Conservation (phyloP, 2,329 filamentous ascomycete species). For the Sphaerulina musiva region DNA sequence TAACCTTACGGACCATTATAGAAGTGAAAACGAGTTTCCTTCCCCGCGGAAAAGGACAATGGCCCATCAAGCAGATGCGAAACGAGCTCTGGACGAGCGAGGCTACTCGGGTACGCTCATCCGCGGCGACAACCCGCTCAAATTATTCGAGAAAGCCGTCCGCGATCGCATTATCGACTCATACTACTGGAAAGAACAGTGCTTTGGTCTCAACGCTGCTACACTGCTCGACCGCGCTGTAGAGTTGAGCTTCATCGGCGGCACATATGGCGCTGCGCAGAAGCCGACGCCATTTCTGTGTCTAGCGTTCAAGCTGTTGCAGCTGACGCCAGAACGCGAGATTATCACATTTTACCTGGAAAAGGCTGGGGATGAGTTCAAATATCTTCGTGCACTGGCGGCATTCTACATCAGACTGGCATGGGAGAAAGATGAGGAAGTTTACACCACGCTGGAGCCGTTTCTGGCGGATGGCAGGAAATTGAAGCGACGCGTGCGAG, state of each 20-base stretch:
- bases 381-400: conserved; percentile 80
- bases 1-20: conserved; percentile 23
- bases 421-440: conserved; percentile 71
- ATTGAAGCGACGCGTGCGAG: conserved; percentile 66
- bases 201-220: conserved; percentile 82
- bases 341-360: conserved; percentile 74
- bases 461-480: conserved; percentile 77
- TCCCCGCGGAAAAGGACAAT: conserved; percentile 15
- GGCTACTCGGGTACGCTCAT: conserved; percentile 70
- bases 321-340: conserved; percentile 72
- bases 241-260: conserved; percentile 76
- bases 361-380: conserved; percentile 63
- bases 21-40: too few species aligned
- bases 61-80: conserved; percentile 69
- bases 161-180: conserved; percentile 91
- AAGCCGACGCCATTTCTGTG: conserved; percentile 90
- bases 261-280: conserved; percentile 76
- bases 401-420: conserved; percentile 92
- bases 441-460: conserved; percentile 75
- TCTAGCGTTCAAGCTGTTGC: conserved; percentile 86
- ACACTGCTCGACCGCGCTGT: conserved; percentile 82
- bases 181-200: conserved; percentile 98
- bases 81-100: conserved; percentile 75
- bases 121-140: conserved; percentile 89
- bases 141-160: conserved; percentile 90